phyloP scores from a whole-genome alignment of 768 basidiomycete species.

The Lactifluus subvellereus region DNA sequence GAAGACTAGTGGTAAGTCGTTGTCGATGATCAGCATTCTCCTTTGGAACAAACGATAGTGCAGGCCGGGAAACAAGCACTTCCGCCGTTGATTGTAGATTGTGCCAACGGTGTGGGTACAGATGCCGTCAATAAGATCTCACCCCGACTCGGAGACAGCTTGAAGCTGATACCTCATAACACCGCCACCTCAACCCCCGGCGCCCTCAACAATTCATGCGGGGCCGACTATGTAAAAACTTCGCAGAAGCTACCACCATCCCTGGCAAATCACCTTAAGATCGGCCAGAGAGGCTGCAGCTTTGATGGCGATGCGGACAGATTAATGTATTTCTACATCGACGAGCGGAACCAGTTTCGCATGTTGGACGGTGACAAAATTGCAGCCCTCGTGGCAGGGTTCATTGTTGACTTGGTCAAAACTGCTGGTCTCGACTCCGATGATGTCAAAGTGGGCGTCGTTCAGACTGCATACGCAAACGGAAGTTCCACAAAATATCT shows the following conservation, averaged over 20 bases:
- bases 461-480: conserved; percentile 98
- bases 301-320: conserved; percentile 98
- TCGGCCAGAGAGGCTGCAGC: conserved; percentile 83
- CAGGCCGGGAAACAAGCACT: conserved; percentile 56
- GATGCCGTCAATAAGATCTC: conserved; percentile 58
- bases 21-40: conserved; percentile 1
- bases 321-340: conserved; percentile 90
- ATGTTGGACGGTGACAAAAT: conserved; percentile 99
- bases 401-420: conserved; percentile 86
- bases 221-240: conserved; percentile 97
- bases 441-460: conserved; percentile 81
- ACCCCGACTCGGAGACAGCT: conserved; percentile 49
- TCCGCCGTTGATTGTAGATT: conserved; percentile 76
- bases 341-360: conserved; percentile 70
- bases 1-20: conserved; percentile 72
- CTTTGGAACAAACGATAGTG: conserved; percentile 8
- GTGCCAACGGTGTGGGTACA: conserved; percentile 97
- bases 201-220: conserved; percentile 80
- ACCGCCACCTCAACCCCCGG: conserved; percentile 57
- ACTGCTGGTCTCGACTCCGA: conserved; percentile 71
- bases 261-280: conserved; percentile 51
- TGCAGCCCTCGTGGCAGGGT: conserved; percentile 85
- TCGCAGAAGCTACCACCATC: conserved; percentile 81
- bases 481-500: conserved; percentile 95
- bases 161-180: conserved; percentile 67